Evolutionary conservation across 176 grass and related monocot genomes (phyloP).

Genomic region (Hyparrhenia diplandra): DNA sequence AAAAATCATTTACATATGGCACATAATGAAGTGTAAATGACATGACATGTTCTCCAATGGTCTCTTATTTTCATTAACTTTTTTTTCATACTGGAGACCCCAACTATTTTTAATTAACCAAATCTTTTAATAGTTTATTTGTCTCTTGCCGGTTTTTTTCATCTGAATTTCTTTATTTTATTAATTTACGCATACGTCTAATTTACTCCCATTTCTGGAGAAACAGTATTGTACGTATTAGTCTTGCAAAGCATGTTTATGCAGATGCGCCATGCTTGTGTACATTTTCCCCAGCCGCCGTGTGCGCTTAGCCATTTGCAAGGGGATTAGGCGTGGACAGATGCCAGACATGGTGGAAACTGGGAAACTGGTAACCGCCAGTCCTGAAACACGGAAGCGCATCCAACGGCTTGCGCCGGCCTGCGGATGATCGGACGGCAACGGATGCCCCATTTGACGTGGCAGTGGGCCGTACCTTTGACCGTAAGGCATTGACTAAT

Average conservation of each 20-base stretch:
- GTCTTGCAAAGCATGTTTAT: not conserved
- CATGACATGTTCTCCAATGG: too few relatives aligned
- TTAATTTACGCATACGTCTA: too few relatives aligned
- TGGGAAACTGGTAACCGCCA: not conserved
- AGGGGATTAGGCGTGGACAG: not conserved
- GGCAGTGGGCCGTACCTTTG: constrained; percentile 11
- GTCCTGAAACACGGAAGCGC: not conserved
- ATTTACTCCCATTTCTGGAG: too few relatives aligned
- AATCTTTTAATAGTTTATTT: too few relatives aligned
- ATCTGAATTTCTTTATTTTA: too few relatives aligned
- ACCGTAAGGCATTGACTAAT: not conserved
- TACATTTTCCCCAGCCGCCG: not conserved
- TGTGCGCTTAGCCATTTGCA: not conserved
- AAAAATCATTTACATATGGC: too few relatives aligned
- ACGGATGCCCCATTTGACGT: constrained; percentile 27
- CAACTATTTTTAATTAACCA: too few relatives aligned
- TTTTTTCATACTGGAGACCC: too few relatives aligned
- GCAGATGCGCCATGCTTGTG: not conserved
- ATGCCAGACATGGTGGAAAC: not conserved
- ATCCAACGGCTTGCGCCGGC: not conserved
- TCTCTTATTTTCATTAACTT: too few relatives aligned
- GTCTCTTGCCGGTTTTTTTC: too few relatives aligned
- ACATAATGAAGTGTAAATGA: too few relatives aligned
- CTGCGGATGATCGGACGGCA: not conserved
- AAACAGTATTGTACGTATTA: too few relatives aligned